Base-by-base conservation (phyloP, 2,329 filamentous ascomycete genomes). In the Trichoderma hamatum region DNA sequence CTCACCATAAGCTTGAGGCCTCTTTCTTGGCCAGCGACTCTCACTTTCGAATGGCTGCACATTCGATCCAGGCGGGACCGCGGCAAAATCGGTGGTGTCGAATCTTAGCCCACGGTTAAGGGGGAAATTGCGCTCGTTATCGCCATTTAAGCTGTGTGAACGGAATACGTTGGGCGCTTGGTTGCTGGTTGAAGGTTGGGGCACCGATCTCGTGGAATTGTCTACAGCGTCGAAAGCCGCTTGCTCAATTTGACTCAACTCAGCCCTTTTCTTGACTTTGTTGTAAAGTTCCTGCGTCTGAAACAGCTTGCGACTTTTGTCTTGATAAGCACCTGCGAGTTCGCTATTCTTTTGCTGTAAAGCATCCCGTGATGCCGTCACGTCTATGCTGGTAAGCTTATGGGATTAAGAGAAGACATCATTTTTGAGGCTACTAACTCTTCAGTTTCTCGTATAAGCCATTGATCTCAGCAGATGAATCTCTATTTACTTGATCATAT, bases 261-360 rank as follows among this genome's bases (percentile, higher is more conserved):
- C 83, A 1, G 83, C 83, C 69, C 83, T 85, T 56, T 84, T 80
- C 74, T 88, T 89, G 58, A 88, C 78, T 70, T 85, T 89, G 73
- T 89, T 86, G 71, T 89, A 89, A 2, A 89, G 80, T 71, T 89
- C 86, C 73, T 93, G 92, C 3, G 88, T 86, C 70, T 93, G 90
- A 5, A 89, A 80, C 3, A 92, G 84, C 69, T 89, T 91, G 58
- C 86, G 89, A 72, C 82, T 88, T 77, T 95, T 96, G 26, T 94
- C 90, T 67, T 86, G 86, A 73, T 89, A 90, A 4, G 88, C 84
- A 26, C 88, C 84, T 5, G 84, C 82, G 1, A 97, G 81, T 43
- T 95, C 91, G 21, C 92, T 86, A 71, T 94, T 92, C 78, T 92
- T 94, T 60, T 86, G 85, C 63, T 88, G 84, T 13, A 95, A 80